Conservation (phyloP, 345 rosid species). For the Capsella bursapastoris region DNA sequence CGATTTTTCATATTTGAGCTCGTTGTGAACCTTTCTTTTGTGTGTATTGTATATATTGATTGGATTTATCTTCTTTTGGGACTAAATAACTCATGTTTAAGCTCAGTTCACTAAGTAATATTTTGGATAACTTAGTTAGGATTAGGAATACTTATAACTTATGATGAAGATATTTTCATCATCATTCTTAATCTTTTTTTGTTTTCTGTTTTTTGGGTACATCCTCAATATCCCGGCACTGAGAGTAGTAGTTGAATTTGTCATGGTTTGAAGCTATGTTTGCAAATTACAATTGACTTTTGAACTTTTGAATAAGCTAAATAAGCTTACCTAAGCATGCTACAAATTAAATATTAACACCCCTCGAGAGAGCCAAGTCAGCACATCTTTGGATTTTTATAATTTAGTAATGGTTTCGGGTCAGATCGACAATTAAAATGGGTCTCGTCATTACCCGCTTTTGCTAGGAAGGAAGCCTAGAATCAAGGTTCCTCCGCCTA, state of each 20-base stretch:
- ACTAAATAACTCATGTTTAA: no score
- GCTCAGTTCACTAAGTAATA: no score
- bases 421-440: constrained; percentile 11
- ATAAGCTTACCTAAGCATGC: neutral
- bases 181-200: no score
- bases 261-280: no score
- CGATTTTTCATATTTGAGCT: neutral
- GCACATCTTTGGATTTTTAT: neutral
- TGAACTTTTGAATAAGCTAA: neutral
- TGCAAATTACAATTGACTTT: neutral
- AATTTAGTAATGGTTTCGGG: neutral
- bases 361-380: neutral
- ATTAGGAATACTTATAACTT: no score
- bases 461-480: constrained; percentile 16
- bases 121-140: no score
- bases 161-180: no score
- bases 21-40: neutral
- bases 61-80: neutral
- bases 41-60: neutral
- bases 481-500: constrained; percentile 41
- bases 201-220: no score
- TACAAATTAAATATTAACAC: neutral
- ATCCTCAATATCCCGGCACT: no score
- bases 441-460: neutral
- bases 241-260: no score